phyloP scores from a whole-genome alignment of 2,329 filamentous ascomycete species.

The Huntiella abstrusa region DNA sequence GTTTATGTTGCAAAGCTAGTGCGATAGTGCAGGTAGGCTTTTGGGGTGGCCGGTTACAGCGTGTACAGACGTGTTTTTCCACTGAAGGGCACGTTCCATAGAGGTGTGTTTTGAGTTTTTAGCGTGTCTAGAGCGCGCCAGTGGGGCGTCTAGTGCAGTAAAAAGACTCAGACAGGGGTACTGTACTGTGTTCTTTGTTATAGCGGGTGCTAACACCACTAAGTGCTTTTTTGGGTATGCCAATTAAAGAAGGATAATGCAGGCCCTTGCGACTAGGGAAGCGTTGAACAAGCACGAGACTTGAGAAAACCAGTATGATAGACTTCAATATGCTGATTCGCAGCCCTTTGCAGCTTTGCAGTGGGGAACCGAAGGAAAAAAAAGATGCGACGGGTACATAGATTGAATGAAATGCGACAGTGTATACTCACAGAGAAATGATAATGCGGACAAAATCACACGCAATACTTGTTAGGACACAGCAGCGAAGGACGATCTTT shows the following conservation, averaged over 20 bases:
- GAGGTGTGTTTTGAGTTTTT: conserved; percentile 15
- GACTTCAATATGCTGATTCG: no score
- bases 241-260: not conserved
- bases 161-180: no score
- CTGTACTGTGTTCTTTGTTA: no score
- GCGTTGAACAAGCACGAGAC: no score
- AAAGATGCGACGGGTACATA: not conserved
- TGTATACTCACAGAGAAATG: conserved; percentile 1
- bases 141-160: conserved; percentile 3
- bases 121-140: conserved; percentile 10
- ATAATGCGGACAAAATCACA: not conserved
- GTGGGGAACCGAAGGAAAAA: not conserved
- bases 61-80: conserved; percentile 8
- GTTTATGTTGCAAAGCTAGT: conserved; percentile 11
- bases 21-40: conserved; percentile 11
- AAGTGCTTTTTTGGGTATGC: no score
- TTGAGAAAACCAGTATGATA: no score
- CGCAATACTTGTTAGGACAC: no score
- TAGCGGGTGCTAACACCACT: no score
- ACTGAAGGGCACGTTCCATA: conserved; percentile 7
- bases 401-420: not conserved
- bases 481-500: not conserved
- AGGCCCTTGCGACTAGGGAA: not conserved
- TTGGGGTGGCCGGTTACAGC: conserved; percentile 6
- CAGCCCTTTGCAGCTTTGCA: not conserved